Percentiles rank a stretch among this genome's conserved stretches.
These are phyloP conservation scores for Grigorovia transvaalensis DNA, from an alignment of 805 yeast species.

Conservation along the genomic window DNA sequence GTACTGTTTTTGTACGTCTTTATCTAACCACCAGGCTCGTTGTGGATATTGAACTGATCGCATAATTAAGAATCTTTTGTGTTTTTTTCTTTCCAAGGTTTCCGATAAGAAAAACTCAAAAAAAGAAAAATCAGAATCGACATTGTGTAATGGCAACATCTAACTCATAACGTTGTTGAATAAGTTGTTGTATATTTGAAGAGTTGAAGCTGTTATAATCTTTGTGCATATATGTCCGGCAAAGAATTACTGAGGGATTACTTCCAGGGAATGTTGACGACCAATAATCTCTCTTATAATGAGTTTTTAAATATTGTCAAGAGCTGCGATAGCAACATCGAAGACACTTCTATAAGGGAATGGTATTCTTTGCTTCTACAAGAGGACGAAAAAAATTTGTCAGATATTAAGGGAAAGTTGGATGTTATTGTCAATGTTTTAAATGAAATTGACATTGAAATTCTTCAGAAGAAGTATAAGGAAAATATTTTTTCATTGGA, in stretches of 20 bases:
- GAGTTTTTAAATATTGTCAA: not conserved
- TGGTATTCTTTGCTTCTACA: not conserved
- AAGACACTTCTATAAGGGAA: not conserved
- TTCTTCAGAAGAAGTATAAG: slow-evolving; percentile 7
- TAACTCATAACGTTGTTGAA: no score
- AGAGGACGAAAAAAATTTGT: slow-evolving; percentile 38
- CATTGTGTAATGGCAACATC: no score
- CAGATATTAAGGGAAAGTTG: slow-evolving; percentile 57
- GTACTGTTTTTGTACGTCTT: no score
- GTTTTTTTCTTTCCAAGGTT: no score
- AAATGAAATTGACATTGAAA: slow-evolving; percentile 8
- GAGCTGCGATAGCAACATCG: not conserved
- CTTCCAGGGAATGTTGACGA: not conserved
- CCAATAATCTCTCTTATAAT: not conserved
- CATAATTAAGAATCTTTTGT: no score
- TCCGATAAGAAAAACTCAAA: no score
- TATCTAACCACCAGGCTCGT: no score
- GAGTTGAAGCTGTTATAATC: no score
- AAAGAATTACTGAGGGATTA: not conserved
- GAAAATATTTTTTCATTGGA: slow-evolving; percentile 13
- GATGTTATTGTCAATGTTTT: slow-evolving; percentile 36
- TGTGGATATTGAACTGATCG: no score
- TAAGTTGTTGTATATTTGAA: no score
- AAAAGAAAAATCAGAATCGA: no score
- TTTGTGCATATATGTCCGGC: not conserved